Conservation (phyloP, 2,329 filamentous ascomycete species). For the Ceratocystis colombiana region DNA sequence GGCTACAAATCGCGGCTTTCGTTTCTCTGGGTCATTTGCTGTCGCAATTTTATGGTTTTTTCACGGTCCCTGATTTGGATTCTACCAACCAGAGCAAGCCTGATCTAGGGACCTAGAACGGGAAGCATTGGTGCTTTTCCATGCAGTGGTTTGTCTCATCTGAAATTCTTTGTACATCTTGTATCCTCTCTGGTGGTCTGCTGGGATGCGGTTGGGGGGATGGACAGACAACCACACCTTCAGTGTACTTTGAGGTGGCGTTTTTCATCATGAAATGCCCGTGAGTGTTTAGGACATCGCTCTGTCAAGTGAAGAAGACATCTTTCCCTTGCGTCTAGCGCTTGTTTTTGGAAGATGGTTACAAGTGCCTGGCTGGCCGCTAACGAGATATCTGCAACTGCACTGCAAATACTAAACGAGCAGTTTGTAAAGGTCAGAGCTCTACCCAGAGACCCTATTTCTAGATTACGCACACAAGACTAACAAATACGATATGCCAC, state of each 20-base stretch:
- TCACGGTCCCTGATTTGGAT: slow-evolving; percentile 46
- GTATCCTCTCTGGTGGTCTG: slow-evolving; percentile 50
- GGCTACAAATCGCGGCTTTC: slow-evolving; percentile 51
- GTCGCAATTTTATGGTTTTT: slow-evolving; percentile 46
- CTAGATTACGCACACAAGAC: no score
- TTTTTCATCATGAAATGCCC: slow-evolving; percentile 33
- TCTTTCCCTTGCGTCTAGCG: slow-evolving; percentile 38
- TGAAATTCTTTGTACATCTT: slow-evolving; percentile 47
- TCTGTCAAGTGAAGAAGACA: slow-evolving; percentile 31
- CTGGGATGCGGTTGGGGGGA: slow-evolving; percentile 48
- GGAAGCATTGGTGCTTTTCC: slow-evolving; percentile 51
- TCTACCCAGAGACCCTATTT: no score
- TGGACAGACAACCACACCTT: slow-evolving; percentile 51
- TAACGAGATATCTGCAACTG: no score
- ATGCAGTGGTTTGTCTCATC: slow-evolving; percentile 45
- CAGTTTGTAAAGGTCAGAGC: no score
- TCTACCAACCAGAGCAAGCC: slow-evolving; percentile 50
- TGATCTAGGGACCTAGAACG: slow-evolving; percentile 53
- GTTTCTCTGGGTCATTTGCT: slow-evolving; percentile 48
- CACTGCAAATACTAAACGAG: no score
- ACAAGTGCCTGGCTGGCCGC: slow-evolving; percentile 41
- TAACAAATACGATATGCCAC: no score
- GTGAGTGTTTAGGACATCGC: slow-evolving; percentile 41
- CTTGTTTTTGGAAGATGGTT: slow-evolving; percentile 43
- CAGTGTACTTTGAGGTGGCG: slow-evolving; percentile 31